Evolutionary conservation across 2,329 filamentous ascomycete species (phyloP).

Genomic region (Xylariaceae sp.): DNA sequence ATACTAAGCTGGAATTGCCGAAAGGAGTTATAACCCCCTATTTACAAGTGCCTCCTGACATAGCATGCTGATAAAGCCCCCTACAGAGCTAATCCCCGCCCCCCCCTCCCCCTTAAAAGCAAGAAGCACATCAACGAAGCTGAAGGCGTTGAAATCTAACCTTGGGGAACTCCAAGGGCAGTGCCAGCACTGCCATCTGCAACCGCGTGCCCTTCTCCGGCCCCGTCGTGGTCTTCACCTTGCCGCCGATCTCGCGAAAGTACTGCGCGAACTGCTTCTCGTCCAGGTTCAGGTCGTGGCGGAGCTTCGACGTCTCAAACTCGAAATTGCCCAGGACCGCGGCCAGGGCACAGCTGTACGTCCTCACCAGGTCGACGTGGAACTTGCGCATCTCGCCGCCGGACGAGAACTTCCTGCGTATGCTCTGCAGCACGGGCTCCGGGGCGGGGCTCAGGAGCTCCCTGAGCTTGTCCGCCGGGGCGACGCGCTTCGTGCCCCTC

Average conservation of each 20-base stretch:
- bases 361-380: conserved; percentile 63
- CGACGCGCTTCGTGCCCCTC: conserved; percentile 43
- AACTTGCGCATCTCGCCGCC: conserved; percentile 60
- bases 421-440: conserved; percentile 55
- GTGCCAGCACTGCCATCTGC: conserved; percentile 59
- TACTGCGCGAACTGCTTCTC: conserved; percentile 64
- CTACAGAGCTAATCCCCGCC: too few species aligned
- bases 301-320: conserved; percentile 61
- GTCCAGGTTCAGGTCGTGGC: conserved; percentile 65
- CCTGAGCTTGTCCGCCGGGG: conserved; percentile 53
- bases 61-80: too few species aligned
- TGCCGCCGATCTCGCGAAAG: conserved; percentile 69
- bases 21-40: too few species aligned
- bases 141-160: too few species aligned
- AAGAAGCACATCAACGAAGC: too few species aligned
- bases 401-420: conserved; percentile 62
- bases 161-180: conserved; percentile 82
- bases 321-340: conserved; percentile 67
- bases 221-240: conserved; percentile 51
- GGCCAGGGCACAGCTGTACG: conserved; percentile 64
- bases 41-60: too few species aligned
- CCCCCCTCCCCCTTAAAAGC: too few species aligned
- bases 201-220: conserved; percentile 50
- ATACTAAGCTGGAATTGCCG: too few species aligned
- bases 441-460: conserved; percentile 50